phyloP scores from a whole-genome alignment of 305 asterid species.

The Fraxinus paxiana region DNA sequence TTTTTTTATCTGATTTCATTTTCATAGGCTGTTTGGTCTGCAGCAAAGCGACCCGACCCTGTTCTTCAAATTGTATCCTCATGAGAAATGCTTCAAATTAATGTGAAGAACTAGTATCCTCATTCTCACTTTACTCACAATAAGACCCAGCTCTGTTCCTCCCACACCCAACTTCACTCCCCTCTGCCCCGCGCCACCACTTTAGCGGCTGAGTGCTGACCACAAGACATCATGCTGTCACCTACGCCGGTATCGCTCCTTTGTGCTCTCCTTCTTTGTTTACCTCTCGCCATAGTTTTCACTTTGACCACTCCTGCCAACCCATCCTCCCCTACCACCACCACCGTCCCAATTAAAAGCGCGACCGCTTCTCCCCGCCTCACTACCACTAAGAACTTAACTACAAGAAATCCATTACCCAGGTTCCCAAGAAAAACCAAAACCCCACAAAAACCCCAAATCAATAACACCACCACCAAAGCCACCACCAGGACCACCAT shows the following conservation, averaged over 20 bases:
- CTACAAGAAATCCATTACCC: background rate
- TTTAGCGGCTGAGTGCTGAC: background rate
- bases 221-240: constrained; percentile 38
- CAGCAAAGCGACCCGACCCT: too few relatives aligned
- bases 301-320: constrained; percentile 20
- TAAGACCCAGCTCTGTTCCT: too few relatives aligned
- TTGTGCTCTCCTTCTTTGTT: constrained; percentile 63
- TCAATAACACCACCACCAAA: background rate
- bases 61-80: too few relatives aligned
- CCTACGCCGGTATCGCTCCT: constrained; percentile 63
- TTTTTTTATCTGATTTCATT: too few relatives aligned
- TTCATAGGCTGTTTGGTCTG: too few relatives aligned
- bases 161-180: background rate
- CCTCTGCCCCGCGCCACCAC: background rate
- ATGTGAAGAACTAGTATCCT: too few relatives aligned
- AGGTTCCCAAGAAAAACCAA: background rate
- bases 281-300: constrained; percentile 66
- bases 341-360: background rate
- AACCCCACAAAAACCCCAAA: background rate
- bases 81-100: too few relatives aligned
- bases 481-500: background rate
- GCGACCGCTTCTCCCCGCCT: background rate
- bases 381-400: background rate
- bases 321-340: background rate
- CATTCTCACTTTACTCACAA: too few relatives aligned